Evolutionary conservation across 2,329 filamentous ascomycete species (phyloP).

Genomic region (Ceratocystis huliohia): DNA sequence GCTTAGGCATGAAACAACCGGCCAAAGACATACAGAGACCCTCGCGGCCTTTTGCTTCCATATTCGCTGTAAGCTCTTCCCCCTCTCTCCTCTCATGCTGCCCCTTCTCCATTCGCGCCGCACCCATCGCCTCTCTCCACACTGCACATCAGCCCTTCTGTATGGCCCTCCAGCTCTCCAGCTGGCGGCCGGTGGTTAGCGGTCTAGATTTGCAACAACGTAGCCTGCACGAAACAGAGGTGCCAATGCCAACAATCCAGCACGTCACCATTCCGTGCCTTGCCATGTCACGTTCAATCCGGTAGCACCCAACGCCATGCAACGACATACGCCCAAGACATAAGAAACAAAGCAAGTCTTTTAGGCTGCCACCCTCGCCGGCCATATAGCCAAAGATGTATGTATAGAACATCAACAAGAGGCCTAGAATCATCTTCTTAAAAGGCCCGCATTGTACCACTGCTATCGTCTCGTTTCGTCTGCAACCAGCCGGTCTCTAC

Average conservation of each 20-base stretch:
- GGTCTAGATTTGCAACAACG: no score
- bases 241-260: slow-evolving; percentile 2
- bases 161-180: background rate
- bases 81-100: background rate
- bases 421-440: background rate
- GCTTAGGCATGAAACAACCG: background rate
- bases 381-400: background rate
- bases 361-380: no score
- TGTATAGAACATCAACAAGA: background rate
- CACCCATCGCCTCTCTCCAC: background rate
- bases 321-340: background rate
- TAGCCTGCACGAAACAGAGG: background rate
- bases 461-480: background rate
- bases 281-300: background rate
- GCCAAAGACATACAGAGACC: background rate
- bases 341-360: background rate
- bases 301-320: background rate
- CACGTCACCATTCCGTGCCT: background rate
- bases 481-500: background rate
- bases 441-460: background rate
- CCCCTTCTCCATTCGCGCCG: background rate
- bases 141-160: background rate
- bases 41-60: background rate
- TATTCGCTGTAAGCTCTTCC: no score
- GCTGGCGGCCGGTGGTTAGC: background rate